Conservation (phyloP, 768 basidiomycete species). For the Hypholoma fasciculare region DNA sequence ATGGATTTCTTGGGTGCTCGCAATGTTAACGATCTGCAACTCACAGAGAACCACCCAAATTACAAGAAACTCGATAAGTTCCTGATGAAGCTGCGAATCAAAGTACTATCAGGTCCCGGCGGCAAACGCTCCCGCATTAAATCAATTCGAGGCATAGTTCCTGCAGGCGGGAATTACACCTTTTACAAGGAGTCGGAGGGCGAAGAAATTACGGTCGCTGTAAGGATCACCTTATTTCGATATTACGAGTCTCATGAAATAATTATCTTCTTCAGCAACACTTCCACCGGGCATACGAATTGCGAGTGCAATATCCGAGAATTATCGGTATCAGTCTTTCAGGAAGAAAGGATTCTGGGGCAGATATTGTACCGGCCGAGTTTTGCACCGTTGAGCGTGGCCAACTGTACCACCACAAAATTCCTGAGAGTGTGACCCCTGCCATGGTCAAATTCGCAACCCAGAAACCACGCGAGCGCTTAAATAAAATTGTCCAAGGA, state of each 20-base stretch:
- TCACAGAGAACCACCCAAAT: constrained; percentile 17
- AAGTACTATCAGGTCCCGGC: constrained; percentile 21
- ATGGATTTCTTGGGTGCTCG: constrained; percentile 25
- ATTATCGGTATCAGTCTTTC: constrained; percentile 39
- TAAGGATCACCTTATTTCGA: constrained; percentile 16
- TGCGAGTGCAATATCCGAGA: constrained; percentile 30
- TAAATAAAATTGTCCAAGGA: constrained; percentile 37
- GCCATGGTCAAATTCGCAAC: constrained; percentile 51
- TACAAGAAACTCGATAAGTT: constrained; percentile 37
- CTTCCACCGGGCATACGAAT: constrained; percentile 33
- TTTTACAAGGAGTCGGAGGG: constrained; percentile 44
- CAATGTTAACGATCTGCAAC: constrained; percentile 28
- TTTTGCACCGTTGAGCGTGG: constrained; percentile 43
- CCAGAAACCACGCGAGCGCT: constrained; percentile 41
- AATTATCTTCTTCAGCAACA: constrained; percentile 37
- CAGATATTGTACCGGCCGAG: constrained; percentile 50
- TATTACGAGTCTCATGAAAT: not conserved
- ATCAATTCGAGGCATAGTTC: constrained; percentile 36
- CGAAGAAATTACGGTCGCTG: constrained; percentile 37
- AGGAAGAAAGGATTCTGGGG: constrained; percentile 19
- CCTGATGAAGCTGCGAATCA: constrained; percentile 36
- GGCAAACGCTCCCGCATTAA: constrained; percentile 21
- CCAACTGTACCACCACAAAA: constrained; percentile 47
- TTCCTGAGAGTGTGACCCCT: constrained; percentile 36
- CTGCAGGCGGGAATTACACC: constrained; percentile 33